These are phyloP conservation scores for Gloeopeniophorella convolvens DNA, from an alignment of 768 basidiomycete species.

Conservation along the genomic window DNA sequence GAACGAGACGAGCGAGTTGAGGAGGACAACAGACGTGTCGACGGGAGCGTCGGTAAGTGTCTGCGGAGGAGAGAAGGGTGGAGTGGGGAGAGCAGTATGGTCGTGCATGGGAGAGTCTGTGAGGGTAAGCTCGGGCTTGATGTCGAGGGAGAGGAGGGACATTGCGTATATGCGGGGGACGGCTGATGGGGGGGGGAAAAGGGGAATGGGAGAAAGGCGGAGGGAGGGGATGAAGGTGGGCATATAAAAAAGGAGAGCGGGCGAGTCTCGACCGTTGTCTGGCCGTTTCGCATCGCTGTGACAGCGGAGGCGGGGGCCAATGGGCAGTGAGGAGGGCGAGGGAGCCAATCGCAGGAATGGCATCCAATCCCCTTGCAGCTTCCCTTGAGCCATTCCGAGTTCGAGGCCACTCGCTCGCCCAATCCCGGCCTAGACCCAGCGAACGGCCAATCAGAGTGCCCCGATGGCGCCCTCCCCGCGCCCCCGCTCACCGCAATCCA, in stretches of 20 bases:
- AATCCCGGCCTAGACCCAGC: constrained; percentile 24
- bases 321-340: too few species aligned
- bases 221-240: not conserved
- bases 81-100: constrained; percentile 25
- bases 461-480: too few species aligned
- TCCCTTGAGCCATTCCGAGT: constrained; percentile 23
- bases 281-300: not conserved
- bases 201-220: constrained; percentile 2
- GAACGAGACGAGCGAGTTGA: constrained; percentile 58
- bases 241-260: constrained; percentile 5
- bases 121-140: constrained; percentile 16
- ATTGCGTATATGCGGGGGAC: constrained; percentile 6
- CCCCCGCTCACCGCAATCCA: constrained; percentile 17
- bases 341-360: not conserved
- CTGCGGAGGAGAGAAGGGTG: constrained; percentile 27
- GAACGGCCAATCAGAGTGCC: too few species aligned
- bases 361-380: not conserved
- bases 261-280: constrained; percentile 7
- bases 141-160: constrained; percentile 18
- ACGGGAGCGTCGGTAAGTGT: constrained; percentile 19
- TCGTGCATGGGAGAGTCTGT: constrained; percentile 20
- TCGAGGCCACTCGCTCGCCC: constrained; percentile 8
- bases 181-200: not conserved
- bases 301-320: too few species aligned
- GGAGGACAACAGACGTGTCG: constrained; percentile 43